Evolutionary conservation across 2,329 filamentous ascomycete species (phyloP).

Genomic region (Paecilomyces sp.): DNA sequence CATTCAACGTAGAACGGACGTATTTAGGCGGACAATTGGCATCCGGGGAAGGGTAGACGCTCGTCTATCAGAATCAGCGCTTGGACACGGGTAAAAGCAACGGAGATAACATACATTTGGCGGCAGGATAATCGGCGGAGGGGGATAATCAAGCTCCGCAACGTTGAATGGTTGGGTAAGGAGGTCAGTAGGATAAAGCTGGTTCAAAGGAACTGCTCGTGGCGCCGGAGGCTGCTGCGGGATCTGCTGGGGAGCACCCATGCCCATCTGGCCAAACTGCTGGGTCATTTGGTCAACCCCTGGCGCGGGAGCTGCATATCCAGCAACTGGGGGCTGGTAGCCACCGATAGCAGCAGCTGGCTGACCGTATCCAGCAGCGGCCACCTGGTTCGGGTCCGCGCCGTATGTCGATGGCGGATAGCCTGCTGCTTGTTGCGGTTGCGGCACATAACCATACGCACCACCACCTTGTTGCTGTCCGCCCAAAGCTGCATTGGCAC

Average conservation of each 20-base stretch:
- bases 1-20: conserved; percentile 89
- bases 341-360: conserved; percentile 43
- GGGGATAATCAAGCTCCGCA: conserved; percentile 81
- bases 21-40: conserved; percentile 93
- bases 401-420: conserved; percentile 38
- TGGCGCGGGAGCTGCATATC: conserved; percentile 53
- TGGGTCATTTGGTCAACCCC: conserved; percentile 68
- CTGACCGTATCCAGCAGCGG: conserved; percentile 14
- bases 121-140: conserved; percentile 83
- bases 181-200: conserved; percentile 86
- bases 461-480: conserved; percentile 45
- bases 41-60: conserved; percentile 81
- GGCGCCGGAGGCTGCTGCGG: conserved; percentile 40
- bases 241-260: conserved; percentile 52
- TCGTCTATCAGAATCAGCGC: conserved; percentile 56
- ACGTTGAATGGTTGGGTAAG: conserved; percentile 91
- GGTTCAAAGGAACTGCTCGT: conserved; percentile 60
- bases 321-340: conserved; percentile 62
- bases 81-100: neutral
- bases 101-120: conserved; percentile 64
- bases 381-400: conserved; percentile 34
- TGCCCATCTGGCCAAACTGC: conserved; percentile 73
- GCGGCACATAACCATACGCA: conserved; percentile 55
- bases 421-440: conserved; percentile 39
- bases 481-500: conserved; percentile 66